phyloP scores from a whole-genome alignment of 257 asterid species.

The Capsicum pubescens region DNA sequence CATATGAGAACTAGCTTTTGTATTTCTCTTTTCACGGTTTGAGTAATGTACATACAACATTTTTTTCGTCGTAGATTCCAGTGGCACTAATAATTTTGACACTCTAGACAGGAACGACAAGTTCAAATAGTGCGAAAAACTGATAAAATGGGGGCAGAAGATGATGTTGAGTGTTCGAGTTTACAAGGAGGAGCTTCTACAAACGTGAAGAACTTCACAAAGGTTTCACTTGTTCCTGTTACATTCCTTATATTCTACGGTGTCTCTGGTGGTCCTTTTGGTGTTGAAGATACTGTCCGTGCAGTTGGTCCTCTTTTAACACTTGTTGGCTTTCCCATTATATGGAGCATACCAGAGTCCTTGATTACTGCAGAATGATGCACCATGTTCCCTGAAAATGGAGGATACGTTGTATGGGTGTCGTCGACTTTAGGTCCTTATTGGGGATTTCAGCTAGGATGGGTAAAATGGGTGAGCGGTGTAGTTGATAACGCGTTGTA shows the following conservation, averaged over 20 bases:
- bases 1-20: too few species aligned
- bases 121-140: background rate
- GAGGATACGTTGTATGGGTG: constrained; percentile 69
- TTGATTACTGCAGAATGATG: constrained; percentile 58
- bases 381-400: constrained; percentile 67
- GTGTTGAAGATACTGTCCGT: constrained; percentile 62
- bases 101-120: too few species aligned
- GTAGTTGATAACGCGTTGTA: constrained; percentile 72
- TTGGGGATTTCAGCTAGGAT: constrained; percentile 67
- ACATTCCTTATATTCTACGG: constrained; percentile 60
- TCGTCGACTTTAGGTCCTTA: constrained; percentile 57
- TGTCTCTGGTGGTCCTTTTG: constrained; percentile 71
- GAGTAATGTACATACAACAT: too few species aligned
- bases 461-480: constrained; percentile 79
- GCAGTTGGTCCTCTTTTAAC: constrained; percentile 69
- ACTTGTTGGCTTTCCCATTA: constrained; percentile 54
- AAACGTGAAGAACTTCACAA: constrained; percentile 38
- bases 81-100: too few species aligned
- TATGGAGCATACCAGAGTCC: constrained; percentile 68
- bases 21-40: too few species aligned
- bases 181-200: constrained; percentile 48
- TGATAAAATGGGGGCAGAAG: constrained; percentile 41
- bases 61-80: too few species aligned
- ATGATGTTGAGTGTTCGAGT: constrained; percentile 39
- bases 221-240: constrained; percentile 55